Base-by-base conservation (phyloP, 2,329 filamentous ascomycete species). In the Hymenoscyphus scutula region DNA sequence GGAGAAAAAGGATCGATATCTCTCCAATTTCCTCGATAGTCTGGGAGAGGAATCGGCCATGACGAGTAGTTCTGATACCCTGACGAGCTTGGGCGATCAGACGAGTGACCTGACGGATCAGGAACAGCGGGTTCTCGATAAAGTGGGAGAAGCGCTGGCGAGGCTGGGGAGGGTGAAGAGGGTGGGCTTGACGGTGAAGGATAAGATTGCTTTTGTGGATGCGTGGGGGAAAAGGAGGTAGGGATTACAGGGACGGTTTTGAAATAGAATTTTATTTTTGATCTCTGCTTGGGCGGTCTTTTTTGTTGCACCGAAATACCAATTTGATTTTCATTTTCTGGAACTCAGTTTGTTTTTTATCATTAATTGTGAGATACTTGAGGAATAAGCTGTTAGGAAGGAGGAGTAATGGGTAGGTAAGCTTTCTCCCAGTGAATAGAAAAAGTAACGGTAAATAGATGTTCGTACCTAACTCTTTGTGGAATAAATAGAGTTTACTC, bases 141-240 rank as follows among this genome's bases (percentile, higher is more conserved):
- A 84, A 38, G 85, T 99, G 17, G 91, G 86, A 1, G 95, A 98
- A 70, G 88, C 92, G 11, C 79, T 99, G 61, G 92, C 95, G n/a
- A 80, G 94, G 59, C 76, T 99, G 59, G 91, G 93, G 1, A 81
- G 95, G 64, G 93, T 95, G 45, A 96, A 96, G 80, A 84, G 94
- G 61, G 92, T 99, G 1, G 92, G 90, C 0, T 75, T 99, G 68
- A 92, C 91, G 0, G 81, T 96, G 61, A 80, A 83, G 70, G 92
- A 98, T 65, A 99, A 99, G 80, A 79, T 82, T 27, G 85, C 87
- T 5, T 99, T 99, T 76, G 82, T 96, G 30, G 82, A 88, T 60
- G 87, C 88, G 32, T 94, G 87, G 87, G 79, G 73, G 55, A 82
- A 77, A 72, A 78, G 72, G 59, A 73, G 69, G 60, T 71, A 64